Conservation (phyloP, 2,329 filamentous ascomycete genomes). For the Exophiala sideris region DNA sequence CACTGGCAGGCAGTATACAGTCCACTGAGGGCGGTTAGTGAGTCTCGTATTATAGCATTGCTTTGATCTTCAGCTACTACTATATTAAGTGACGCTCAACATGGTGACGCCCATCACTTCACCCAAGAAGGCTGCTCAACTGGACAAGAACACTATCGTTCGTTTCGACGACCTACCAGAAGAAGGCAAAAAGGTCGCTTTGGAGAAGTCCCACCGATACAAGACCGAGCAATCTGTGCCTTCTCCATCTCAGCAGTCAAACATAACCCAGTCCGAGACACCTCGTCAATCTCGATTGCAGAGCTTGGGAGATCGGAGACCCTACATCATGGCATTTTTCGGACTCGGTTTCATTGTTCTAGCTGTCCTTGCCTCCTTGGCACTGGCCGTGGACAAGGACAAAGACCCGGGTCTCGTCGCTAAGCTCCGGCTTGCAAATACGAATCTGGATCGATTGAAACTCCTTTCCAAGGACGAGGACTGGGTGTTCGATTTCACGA, state of each 20-base stretch:
- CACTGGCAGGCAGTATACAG: not conserved
- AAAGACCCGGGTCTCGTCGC: conserved; percentile 40
- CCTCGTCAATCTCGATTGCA: not conserved
- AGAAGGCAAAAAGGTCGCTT: conserved; percentile 12
- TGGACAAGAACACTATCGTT: conserved; percentile 5
- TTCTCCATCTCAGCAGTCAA: not conserved
- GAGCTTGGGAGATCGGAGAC: conserved; percentile 12
- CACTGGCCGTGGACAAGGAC: conserved; percentile 38
- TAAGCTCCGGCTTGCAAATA: conserved; percentile 40
- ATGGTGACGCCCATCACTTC: not conserved
- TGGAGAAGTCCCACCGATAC: conserved; percentile 15
- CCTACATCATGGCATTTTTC: conserved; percentile 16
- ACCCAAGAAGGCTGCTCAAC: not conserved
- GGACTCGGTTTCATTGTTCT: conserved; percentile 27
- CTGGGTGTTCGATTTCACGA: conserved; percentile 52
- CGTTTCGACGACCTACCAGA: conserved; percentile 20
- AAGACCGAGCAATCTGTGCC: conserved; percentile 1
- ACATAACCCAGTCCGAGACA: not conserved
- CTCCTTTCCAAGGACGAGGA: conserved; percentile 41
- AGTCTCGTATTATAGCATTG: not conserved
- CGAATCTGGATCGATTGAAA: conserved; percentile 44
- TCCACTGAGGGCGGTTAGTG: not conserved
- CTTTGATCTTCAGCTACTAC: not conserved
- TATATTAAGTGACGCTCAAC: not conserved
- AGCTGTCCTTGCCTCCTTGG: conserved; percentile 21